Evolutionary conservation across 495 filamentous ascomycete species (phyloP).

Genomic region (Rostrohypoxylon terebratum): DNA sequence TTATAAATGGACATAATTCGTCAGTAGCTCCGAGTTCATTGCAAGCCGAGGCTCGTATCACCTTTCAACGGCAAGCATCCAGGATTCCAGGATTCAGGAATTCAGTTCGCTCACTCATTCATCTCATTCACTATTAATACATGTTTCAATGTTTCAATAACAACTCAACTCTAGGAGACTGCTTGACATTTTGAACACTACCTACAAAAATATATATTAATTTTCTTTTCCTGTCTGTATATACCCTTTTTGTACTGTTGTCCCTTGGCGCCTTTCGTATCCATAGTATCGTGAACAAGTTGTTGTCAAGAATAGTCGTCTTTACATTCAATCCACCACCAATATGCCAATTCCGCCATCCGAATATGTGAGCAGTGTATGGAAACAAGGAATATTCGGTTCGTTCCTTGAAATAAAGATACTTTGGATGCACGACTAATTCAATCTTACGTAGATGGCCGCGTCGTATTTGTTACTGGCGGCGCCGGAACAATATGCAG

Average conservation of each 20-base stretch:
- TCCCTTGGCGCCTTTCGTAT: not conserved
- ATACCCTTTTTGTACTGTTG: not conserved
- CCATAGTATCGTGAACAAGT: not conserved
- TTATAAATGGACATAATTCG: constrained; percentile 14
- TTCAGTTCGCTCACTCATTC: not conserved
- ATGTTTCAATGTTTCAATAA: not conserved
- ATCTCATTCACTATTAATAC: not conserved
- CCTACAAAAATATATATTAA: not conserved
- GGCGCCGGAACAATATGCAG: constrained; percentile 94
- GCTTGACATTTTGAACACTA: not conserved
- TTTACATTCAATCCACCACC: constrained; percentile 35
- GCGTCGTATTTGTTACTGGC: constrained; percentile 95
- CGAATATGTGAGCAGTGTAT: constrained; percentile 81
- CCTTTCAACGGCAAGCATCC: not conserved
- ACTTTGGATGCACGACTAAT: constrained; percentile 19
- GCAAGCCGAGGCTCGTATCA: constrained; percentile 24
- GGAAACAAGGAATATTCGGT: constrained; percentile 90
- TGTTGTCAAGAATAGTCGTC: not conserved
- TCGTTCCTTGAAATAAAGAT: constrained; percentile 25
- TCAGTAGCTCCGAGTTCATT: not conserved
- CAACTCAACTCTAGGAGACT: not conserved
- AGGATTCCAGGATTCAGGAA: no score
- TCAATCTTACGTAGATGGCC: constrained; percentile 68
- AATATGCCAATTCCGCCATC: constrained; percentile 74
- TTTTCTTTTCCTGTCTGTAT: not conserved